Evolutionary conservation across 495 filamentous ascomycete genomes (phyloP), one percentile per base, ranked within the genome.

Genomic region (Entonaema liquescens): DNA sequence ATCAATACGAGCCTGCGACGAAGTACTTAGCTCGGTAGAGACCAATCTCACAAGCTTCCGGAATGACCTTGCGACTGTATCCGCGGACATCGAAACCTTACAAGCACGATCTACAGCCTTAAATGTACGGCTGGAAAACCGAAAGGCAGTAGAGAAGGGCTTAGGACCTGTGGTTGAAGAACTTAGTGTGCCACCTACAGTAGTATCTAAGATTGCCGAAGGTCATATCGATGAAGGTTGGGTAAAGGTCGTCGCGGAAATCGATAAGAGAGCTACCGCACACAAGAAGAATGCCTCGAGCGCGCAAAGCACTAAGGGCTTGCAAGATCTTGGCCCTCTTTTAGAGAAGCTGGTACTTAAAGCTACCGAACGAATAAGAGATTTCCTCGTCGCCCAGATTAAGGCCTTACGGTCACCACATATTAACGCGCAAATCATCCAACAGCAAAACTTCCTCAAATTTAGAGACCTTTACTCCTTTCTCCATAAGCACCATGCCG

Each of bases 341-440:
- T 78, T 98, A 47, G 89, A 91, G 35, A 90, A 95, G 77, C 80
- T 98, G 26, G 91, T 89, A 11, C 89, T 91, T 69, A 96, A 95
- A 89, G 95, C 94, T n/a, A 83, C 96, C 38, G 94, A 97, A 80
- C 86, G 95, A 65, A 97, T 98, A 78, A 86, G 95, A 47, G 94
- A 99, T 77, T 97, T 96, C 73, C 83, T 98, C 57, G 95, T 98
- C 21, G 87, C 92, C 25, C 93, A 98, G 78, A 94, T 98, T 71
- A 96, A 97, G 76, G 92, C 94, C 0, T 81, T 98, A 38, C 86
- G 95, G 38, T 95, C 95, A 1, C 96, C 96, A 3, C 95, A 92
- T 74, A 95, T 97, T 76, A 98, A 99, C 74, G 92, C 94, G 7
- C 96, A 99, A 74, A 90, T 97, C 31, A 93, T 98, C 38, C 95